These are phyloP conservation scores for Wallacemonas sp. DNA, from an alignment of 208 protist genomes.

Conservation along the genomic window DNA sequence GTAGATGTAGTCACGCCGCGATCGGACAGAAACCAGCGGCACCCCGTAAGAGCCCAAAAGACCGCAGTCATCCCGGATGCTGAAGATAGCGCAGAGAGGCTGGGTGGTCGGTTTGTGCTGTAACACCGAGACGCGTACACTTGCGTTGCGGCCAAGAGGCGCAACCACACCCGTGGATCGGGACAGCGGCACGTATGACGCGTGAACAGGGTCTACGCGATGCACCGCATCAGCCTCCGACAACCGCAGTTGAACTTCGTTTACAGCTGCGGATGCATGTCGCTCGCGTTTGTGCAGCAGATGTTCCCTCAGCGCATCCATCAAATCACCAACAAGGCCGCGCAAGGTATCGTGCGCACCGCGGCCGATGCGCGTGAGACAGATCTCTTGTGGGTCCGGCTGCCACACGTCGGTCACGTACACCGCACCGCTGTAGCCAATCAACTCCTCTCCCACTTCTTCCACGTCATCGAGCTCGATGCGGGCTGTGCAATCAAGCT, in stretches of 20 bases:
- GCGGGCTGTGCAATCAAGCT: conserved; percentile 7
- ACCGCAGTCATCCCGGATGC: not conserved
- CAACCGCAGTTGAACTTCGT: not conserved
- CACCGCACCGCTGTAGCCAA: conserved; percentile 6
- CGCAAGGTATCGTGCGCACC: not conserved
- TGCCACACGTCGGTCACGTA: conserved; percentile 1
- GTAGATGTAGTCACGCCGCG: conserved; percentile 10
- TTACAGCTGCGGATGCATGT: not conserved
- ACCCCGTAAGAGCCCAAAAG: not conserved
- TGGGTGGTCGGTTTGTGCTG: conserved; percentile 4
- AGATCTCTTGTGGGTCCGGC: not conserved
- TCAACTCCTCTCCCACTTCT: not conserved
- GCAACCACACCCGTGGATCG: not conserved
- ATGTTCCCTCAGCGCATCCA: not conserved
- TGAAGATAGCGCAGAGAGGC: not conserved
- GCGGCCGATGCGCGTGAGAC: not conserved
- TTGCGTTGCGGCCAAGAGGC: not conserved
- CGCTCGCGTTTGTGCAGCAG: not conserved
- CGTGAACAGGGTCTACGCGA: not conserved
- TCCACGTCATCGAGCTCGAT: not conserved
- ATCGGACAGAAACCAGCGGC: conserved; percentile 2
- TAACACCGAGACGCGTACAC: not conserved
- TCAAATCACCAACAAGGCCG: not conserved
- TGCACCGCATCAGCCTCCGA: not conserved
- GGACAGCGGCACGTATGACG: not conserved